Percentiles rank a stretch among this genome's conserved stretches.
phyloP scores from a whole-genome alignment of 345 rosid species.

The Eucalyptus curtisii region DNA sequence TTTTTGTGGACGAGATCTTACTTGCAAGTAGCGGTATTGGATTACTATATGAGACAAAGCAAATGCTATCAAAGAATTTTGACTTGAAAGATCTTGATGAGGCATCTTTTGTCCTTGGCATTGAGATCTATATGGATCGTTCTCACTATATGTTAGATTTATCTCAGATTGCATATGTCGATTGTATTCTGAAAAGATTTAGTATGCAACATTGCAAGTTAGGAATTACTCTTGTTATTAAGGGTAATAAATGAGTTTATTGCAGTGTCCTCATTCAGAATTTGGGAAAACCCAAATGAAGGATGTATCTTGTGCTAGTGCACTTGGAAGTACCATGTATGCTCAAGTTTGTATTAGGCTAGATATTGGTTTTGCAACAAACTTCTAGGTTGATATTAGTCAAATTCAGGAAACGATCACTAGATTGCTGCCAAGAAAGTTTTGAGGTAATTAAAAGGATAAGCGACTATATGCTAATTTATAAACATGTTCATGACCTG shows the following conservation, averaged over 20 bases:
- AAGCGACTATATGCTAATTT: rapidly evolving
- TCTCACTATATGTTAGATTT: rapidly evolving
- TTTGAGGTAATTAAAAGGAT: too few species aligned
- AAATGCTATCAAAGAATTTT: too few species aligned
- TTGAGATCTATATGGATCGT: too few species aligned
- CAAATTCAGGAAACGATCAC: rapidly evolving
- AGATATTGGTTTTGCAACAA: too few species aligned
- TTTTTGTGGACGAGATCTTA: rapidly evolving
- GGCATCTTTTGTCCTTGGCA: too few species aligned
- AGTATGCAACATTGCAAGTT: too few species aligned
- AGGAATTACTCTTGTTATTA: too few species aligned
- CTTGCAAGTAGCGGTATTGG: rapidly evolving
- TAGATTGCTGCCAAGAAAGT: rapidly evolving
- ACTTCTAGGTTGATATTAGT: rapidly evolving
- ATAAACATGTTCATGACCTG: too few species aligned
- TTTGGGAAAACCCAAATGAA: too few species aligned
- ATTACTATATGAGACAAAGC: rapidly evolving
- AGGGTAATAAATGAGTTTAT: too few species aligned
- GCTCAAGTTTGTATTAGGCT: too few species aligned
- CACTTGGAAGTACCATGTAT: rapidly evolving
- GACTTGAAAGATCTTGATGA: rapidly evolving
- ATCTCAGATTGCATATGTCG: rapidly evolving
- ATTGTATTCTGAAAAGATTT: rapidly evolving
- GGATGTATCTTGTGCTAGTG: rapidly evolving
- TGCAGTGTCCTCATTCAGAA: too few species aligned